Evolutionary conservation across 2,329 filamentous ascomycete species (phyloP), one percentile per base, ranked within the genome.

Genomic region (Rutstroemia sp.): DNA sequence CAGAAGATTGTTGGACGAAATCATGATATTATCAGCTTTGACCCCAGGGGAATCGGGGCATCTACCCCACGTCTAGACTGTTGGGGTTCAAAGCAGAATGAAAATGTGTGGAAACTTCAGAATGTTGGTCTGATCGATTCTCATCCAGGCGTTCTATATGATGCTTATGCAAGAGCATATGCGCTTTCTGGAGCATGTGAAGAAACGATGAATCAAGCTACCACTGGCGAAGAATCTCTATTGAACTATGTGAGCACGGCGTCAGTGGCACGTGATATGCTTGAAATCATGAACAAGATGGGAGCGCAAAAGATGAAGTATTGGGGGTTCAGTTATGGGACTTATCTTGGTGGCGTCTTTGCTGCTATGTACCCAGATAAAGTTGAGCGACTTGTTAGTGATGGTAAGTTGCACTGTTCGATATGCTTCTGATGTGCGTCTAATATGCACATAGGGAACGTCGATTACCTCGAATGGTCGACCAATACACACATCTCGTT

Each of bases 301-400:
- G 64, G 57, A 54, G 57, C 59, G 55, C 61, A 62, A 45, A 69
- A 66, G 59, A 60, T 79, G 30, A 74, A 75, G 62, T 80, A 78
- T 60, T 74, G 76, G 69, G 77, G 78, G 0, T 73, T 79, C 52
- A 78, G 75, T 5, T 81, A 81, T 57, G 75, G 75, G 5, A 75
- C 73, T 0, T 66, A 73, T 6, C 65, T 77, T 4, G 74, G 74
- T 1, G 72, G 71, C n/a, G 74, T 71, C 0, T 76, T 77, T 58
- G 74, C 74, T 8, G 70, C 71, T 4, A 68, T 76, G 66, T 75
- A 70, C 55, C 75, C 75, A 0, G 68, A 69, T 0, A 66, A 66
- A 21, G 65, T 78, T 8, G 74, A 70, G 0, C 70, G 75, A 14
- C 64, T 79, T 52, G 67, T 77, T 2, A 61, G 57, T 39, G 65